These are phyloP conservation scores for Aureoboletus auriporus DNA, from an alignment of 768 basidiomycete genomes.

Conservation along the genomic window DNA sequence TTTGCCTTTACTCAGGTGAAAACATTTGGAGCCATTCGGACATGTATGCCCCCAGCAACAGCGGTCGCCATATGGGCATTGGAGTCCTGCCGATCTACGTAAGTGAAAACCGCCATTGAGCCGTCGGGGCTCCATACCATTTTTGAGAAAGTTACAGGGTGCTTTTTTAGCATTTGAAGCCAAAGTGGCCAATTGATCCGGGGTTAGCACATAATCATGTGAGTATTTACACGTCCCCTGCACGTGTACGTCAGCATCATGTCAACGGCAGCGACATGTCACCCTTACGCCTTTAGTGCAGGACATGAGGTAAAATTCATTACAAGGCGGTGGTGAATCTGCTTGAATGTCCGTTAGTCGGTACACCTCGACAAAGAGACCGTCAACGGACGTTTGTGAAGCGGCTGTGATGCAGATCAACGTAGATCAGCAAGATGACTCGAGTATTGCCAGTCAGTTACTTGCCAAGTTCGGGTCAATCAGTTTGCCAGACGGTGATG, in stretches of 20 bases:
- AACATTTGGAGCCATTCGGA: constrained; percentile 70
- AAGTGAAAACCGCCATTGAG: neutral
- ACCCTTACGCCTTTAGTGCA: constrained; percentile 71
- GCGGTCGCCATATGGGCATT: constrained; percentile 68
- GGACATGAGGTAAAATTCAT: constrained; percentile 78
- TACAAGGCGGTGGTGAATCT: constrained; percentile 85
- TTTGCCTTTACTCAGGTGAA: constrained; percentile 70
- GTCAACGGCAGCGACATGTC: neutral
- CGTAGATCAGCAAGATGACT: constrained; percentile 6
- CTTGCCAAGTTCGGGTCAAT: constrained; percentile 66
- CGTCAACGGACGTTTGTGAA: constrained; percentile 65
- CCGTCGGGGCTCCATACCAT: constrained; percentile 40
- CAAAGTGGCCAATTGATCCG: constrained; percentile 68
- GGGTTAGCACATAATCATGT: constrained; percentile 70
- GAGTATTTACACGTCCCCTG: constrained; percentile 78
- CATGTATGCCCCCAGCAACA: constrained; percentile 87
- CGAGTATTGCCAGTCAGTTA: neutral
- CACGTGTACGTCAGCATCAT: constrained; percentile 13
- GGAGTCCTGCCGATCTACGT: constrained; percentile 43
- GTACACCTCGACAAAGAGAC: constrained; percentile 1
- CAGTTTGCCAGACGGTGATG: constrained; percentile 27
- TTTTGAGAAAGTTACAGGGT: constrained; percentile 81
- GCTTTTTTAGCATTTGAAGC: constrained; percentile 80
- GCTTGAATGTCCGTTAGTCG: constrained; percentile 10
- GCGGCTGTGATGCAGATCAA: constrained; percentile 42